Evolutionary conservation across 2,329 filamentous ascomycete species (phyloP).

Genomic region (Epichloe sibirici): DNA sequence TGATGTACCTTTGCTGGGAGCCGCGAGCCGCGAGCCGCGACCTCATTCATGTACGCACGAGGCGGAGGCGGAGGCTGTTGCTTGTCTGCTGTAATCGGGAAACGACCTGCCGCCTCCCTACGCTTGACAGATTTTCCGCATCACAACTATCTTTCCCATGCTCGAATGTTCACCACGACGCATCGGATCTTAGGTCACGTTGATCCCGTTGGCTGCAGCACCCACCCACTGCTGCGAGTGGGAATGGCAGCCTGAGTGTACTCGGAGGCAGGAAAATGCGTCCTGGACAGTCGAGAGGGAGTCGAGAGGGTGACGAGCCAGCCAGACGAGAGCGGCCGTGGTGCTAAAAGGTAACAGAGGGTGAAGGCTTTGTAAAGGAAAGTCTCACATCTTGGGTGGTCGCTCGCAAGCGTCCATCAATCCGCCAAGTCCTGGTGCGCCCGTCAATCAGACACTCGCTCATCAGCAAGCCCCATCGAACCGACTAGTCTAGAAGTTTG

Average conservation of each 20-base stretch:
- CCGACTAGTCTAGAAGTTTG: not conserved
- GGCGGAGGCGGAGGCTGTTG: not conserved
- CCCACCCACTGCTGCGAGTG: too few species aligned
- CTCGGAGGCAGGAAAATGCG: not conserved
- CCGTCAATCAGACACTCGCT: not conserved
- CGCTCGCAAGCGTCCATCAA: not conserved
- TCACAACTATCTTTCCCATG: not conserved
- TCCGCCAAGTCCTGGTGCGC: too few species aligned
- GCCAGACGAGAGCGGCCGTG: not conserved
- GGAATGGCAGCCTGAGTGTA: not conserved
- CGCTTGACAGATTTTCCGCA: not conserved
- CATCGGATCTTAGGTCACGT: not conserved
- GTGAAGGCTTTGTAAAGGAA: not conserved
- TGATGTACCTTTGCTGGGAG: not conserved
- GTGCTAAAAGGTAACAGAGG: not conserved
- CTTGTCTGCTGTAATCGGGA: not conserved
- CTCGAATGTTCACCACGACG: not conserved
- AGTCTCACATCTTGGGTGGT: not conserved
- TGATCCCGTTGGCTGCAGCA: not conserved
- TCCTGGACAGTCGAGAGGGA: not conserved
- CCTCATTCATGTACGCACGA: not conserved
- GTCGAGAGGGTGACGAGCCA: not conserved
- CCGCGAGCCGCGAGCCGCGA: not conserved
- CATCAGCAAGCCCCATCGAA: not conserved
- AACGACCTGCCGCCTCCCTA: not conserved